A percentile compares a stretch with the other conserved stretches of the same genome.
Conservation (phyloP, 257 asterid species). For the Forsythia suspensa region DNA sequence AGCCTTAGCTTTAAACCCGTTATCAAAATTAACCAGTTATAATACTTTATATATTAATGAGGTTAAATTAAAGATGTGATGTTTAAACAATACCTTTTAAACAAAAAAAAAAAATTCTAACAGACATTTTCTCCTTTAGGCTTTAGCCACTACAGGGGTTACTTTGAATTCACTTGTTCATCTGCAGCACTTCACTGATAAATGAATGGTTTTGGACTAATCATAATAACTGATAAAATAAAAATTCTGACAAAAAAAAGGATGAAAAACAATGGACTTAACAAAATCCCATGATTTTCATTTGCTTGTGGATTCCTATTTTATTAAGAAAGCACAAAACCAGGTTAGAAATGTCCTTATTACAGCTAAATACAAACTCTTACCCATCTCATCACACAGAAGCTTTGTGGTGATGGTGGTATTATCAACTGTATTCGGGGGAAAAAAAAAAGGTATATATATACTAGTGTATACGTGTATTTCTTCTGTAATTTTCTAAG, state of each 20-base stretch:
- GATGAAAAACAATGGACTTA: neutral
- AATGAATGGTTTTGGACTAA: neutral
- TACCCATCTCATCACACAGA: conserved; percentile 24
- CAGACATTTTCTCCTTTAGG: too few species aligned
- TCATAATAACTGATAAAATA: neutral
- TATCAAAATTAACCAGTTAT: too few species aligned
- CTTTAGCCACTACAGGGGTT: too few species aligned
- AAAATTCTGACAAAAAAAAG: neutral
- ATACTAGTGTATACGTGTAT: conserved; percentile 19
- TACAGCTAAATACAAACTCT: conserved; percentile 2
- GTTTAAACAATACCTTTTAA: too few species aligned
- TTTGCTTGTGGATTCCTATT: neutral
- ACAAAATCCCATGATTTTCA: neutral
- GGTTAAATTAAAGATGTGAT: too few species aligned
- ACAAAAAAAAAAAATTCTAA: too few species aligned
- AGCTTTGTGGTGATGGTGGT: conserved; percentile 32
- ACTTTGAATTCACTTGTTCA: too few species aligned
- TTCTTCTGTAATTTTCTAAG: conserved; percentile 25
- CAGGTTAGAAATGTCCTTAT: neutral
- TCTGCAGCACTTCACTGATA: too few species aligned
- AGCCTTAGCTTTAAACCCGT: too few species aligned
- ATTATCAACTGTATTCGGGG: conserved; percentile 18
- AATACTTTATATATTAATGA: too few species aligned
- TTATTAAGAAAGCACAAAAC: neutral
- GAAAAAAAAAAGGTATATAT: conserved; percentile 16